phyloP scores from a whole-genome alignment of 768 basidiomycete species.

The Tricholoma hemisulphureum region DNA sequence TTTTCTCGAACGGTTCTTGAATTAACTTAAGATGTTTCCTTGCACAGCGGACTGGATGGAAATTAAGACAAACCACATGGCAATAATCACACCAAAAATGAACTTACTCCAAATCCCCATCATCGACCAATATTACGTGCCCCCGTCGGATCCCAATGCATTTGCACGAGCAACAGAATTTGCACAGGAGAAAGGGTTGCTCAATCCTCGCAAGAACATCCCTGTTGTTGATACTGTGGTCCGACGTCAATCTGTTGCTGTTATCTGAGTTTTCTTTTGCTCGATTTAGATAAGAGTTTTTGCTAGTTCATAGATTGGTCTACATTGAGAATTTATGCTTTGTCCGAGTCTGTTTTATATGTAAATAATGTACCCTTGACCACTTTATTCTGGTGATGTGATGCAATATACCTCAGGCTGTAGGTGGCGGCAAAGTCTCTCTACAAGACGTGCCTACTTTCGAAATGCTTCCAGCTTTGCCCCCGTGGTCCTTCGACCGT shows the following conservation, averaged over 20 bases:
- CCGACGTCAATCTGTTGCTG: background rate
- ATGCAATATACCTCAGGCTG: background rate
- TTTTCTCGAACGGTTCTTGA: background rate
- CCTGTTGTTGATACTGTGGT: background rate
- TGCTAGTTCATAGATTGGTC: no score
- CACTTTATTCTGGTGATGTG: background rate
- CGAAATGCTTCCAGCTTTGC: background rate
- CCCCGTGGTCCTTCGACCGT: constrained; percentile 65
- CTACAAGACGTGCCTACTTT: background rate
- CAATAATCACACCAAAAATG: constrained; percentile 94
- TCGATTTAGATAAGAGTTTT: no score
- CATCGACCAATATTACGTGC: constrained; percentile 89
- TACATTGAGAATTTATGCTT: no score
- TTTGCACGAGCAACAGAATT: constrained; percentile 73
- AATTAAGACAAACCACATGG: constrained; percentile 94
- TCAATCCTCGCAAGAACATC: constrained; percentile 52
- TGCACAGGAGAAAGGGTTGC: constrained; percentile 83
- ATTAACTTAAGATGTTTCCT: constrained; percentile 6
- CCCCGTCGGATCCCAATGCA: constrained; percentile 76
- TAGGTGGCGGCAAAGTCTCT: background rate
- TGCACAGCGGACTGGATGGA: constrained; percentile 94
- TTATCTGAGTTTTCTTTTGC: background rate
- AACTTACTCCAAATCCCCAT: constrained; percentile 94
- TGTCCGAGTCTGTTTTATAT: no score
- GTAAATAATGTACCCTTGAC: no score